Evolutionary conservation across 805 yeast genomes (phyloP).

Genomic region (Kodamaea leandrae): DNA sequence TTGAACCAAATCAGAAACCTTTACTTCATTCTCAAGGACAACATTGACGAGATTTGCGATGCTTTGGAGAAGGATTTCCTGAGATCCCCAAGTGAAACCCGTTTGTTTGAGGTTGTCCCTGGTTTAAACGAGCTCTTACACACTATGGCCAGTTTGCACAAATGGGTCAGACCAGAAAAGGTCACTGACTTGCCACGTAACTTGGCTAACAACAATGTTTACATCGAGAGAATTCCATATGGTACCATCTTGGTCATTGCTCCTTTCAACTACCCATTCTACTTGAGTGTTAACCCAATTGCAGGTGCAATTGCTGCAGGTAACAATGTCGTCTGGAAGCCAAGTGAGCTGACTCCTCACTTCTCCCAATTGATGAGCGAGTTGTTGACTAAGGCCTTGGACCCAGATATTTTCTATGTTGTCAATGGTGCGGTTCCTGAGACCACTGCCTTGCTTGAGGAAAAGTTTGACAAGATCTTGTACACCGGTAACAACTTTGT

Average conservation of each 20-base stretch:
- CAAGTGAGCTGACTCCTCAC: conserved; percentile 68
- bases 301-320: conserved; percentile 85
- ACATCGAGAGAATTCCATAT: conserved; percentile 37
- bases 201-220: conserved; percentile 28
- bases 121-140: conserved; percentile 54
- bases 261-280: conserved; percentile 80
- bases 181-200: conserved; percentile 37
- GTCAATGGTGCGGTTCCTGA: conserved; percentile 74
- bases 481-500: conserved; percentile 81
- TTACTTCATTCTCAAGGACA: conserved; percentile 61
- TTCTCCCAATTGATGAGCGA: conserved; percentile 56
- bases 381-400: conserved; percentile 52
- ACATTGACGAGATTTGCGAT: conserved; percentile 49
- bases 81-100: conserved; percentile 62
- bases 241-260: conserved; percentile 74
- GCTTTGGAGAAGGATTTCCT: conserved; percentile 69
- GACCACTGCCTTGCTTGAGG: conserved; percentile 56
- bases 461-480: conserved; percentile 75
- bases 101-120: conserved; percentile 53
- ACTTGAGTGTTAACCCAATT: conserved; percentile 61
- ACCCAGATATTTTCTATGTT: conserved; percentile 53
- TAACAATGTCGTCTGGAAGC: conserved; percentile 73
- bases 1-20: conserved; percentile 63
- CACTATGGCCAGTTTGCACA: conserved; percentile 56
- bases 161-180: conserved; percentile 57